A percentile compares a stretch with the other conserved stretches of the same genome.
phyloP scores from a whole-genome alignment of 805 yeast genomes.

The Jamesozyma piceae region DNA sequence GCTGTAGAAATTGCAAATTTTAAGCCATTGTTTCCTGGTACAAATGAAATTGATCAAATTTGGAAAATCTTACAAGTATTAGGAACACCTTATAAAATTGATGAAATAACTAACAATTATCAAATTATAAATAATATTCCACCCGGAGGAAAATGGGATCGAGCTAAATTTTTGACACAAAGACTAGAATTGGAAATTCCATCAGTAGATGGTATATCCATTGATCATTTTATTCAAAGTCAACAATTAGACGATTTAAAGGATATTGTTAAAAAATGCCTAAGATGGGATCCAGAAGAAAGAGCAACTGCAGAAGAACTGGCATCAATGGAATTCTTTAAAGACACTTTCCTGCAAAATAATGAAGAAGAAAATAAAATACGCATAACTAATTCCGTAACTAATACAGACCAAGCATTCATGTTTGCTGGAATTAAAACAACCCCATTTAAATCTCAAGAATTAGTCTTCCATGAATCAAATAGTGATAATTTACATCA shows the following conservation, averaged over 20 bases:
- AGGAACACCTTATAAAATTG: slow-evolving; percentile 55
- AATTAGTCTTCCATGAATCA: slow-evolving; percentile 3
- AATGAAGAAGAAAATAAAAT: slow-evolving; percentile 1
- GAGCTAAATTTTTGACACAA: slow-evolving; percentile 44
- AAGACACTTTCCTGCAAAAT: slow-evolving; percentile 30
- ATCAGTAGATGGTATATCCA: slow-evolving; percentile 39
- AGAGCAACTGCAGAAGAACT: slow-evolving; percentile 46
- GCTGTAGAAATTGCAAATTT: slow-evolving; percentile 66
- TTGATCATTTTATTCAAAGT: slow-evolving; percentile 39
- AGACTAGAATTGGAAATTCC: slow-evolving; percentile 53
- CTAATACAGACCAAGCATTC: slow-evolving; percentile 20
- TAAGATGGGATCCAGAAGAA: slow-evolving; percentile 72
- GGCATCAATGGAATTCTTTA: slow-evolving; percentile 46
- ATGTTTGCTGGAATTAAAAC: slow-evolving; percentile 20
- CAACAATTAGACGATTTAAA: slow-evolving; percentile 33
- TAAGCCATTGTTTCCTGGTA: slow-evolving; percentile 77
- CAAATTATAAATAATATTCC: slow-evolving; percentile 29
- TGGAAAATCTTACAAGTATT: slow-evolving; percentile 55
- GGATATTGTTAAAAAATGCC: slow-evolving; percentile 37
- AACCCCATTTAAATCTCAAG: slow-evolving; percentile 5
- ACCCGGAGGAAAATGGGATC: slow-evolving; percentile 68
- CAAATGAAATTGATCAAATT: slow-evolving; percentile 68
- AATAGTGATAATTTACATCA: neutral
- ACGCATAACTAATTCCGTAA: slow-evolving; percentile 4
- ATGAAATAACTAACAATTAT: slow-evolving; percentile 10